These are phyloP conservation scores for Arthromyces matolae DNA, from an alignment of 768 basidiomycete species.

Conservation along the genomic window DNA sequence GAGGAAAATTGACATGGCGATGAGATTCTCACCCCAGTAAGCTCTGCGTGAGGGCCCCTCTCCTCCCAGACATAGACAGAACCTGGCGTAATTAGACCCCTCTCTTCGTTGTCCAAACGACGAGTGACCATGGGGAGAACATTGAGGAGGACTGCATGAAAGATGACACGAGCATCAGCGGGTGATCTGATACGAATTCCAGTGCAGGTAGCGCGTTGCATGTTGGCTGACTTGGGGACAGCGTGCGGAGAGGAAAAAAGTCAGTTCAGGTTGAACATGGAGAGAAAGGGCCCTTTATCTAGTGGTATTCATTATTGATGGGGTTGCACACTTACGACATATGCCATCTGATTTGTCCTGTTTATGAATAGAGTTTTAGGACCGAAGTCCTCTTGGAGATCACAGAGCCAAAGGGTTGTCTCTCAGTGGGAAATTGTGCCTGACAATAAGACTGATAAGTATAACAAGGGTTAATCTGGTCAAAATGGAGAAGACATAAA, in stretches of 20 bases:
- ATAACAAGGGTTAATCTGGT: slow-evolving; percentile 13
- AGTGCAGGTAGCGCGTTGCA: slow-evolving; percentile 52
- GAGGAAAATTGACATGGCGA: background rate
- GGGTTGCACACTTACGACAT: slow-evolving; percentile 39
- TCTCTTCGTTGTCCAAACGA: slow-evolving; percentile 72
- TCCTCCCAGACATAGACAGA: slow-evolving; percentile 87
- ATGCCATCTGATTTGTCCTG: slow-evolving; percentile 25
- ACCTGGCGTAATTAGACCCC: slow-evolving; percentile 66
- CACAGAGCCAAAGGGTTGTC: slow-evolving; percentile 28
- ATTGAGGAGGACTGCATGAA: slow-evolving; percentile 65
- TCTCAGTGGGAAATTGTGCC: slow-evolving; percentile 33
- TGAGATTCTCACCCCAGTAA: slow-evolving; percentile 56
- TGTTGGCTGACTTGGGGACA: slow-evolving; percentile 15
- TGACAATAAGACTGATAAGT: slow-evolving; percentile 18
- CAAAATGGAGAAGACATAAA: slow-evolving; percentile 10
- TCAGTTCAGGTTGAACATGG: slow-evolving; percentile 11
- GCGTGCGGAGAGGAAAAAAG: background rate
- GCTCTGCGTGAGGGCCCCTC: slow-evolving; percentile 65
- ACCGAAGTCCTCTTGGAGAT: slow-evolving; percentile 29
- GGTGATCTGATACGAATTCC: slow-evolving; percentile 50
- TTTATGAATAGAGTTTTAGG: slow-evolving; percentile 50
- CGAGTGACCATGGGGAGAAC: slow-evolving; percentile 78
- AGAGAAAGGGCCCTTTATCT: slow-evolving; percentile 32
- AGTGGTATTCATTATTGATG: slow-evolving; percentile 37
- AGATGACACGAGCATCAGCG: slow-evolving; percentile 55